Evolutionary conservation across 179 eudicot species (phyloP), one percentile per base, ranked within the genome.

Genomic region (Sideroxylon spinosum): DNA sequence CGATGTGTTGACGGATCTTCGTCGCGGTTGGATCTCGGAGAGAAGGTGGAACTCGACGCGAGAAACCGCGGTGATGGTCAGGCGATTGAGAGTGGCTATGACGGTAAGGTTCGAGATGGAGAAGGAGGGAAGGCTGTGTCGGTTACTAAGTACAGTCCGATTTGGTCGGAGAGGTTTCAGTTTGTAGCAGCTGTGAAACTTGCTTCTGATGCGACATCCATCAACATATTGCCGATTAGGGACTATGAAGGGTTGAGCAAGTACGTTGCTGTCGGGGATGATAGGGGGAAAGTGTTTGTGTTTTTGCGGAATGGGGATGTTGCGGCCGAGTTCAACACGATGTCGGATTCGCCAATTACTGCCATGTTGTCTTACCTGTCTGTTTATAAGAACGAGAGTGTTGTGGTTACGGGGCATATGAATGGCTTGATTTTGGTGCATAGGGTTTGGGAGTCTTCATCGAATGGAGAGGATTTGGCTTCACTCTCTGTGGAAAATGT

Each of bases 131-230:
- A 82, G 76, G 75, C 81, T 9, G 86, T 78, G 53, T 83, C 89
- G 2, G 88, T 93, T 20, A 90, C 95, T 0, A 95, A 85, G 75
- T 91, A 85, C 78, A 91, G 88, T 74, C 85, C 92, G 0, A 85
- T 90, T 81, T 95, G 99, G 99, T 88, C 97, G 16, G 98, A 95
- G 86, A 88, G 89, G 75, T 95, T 95, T 62, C 94, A 90, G 77
- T 88, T 90, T 78, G 86, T 91, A 76, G 90, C 98, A 0, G 99
- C 98, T 4, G 96, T 95, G 74, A 91, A 82, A 73, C 78, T 95
- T 72, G 88, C 85, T 66, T 86, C 93, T 0, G 75, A 72, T 69
- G 96, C 96, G 4, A 92, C 90, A n/a, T 87, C 89, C 60, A 78
- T 94, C 37, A 88, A 79, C 79, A 85, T 94, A 16, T 81, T 95